phyloP scores from a whole-genome alignment of 805 yeast species.

The Zygotorulaspora danielsina region DNA sequence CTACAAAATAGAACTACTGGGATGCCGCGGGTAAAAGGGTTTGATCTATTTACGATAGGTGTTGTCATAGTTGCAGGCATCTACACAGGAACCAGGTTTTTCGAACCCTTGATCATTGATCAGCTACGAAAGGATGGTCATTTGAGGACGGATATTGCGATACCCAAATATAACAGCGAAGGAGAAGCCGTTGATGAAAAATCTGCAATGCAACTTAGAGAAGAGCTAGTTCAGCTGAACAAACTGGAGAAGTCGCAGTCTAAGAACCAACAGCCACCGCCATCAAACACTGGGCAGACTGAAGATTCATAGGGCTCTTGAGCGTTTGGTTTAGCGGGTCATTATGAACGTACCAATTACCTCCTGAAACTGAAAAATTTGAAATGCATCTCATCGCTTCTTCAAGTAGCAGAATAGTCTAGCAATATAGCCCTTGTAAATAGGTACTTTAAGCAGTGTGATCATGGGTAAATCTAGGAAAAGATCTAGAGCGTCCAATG shows the following conservation, averaged over 20 bases:
- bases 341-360: not conserved
- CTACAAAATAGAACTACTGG: constrained; percentile 1
- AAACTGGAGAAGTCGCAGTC: constrained; percentile 14
- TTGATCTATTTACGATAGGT: constrained; percentile 26
- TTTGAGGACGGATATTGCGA: constrained; percentile 53
- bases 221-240: constrained; percentile 18
- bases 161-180: constrained; percentile 48
- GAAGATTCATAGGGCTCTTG: too few relatives aligned
- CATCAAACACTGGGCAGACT: too few relatives aligned
- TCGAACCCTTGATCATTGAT: constrained; percentile 69
- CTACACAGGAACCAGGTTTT: constrained; percentile 54
- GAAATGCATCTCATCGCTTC: constrained; percentile 14
- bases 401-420: not conserved
- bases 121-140: constrained; percentile 62
- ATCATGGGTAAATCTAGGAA: constrained; percentile 74
- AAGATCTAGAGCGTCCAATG: constrained; percentile 49
- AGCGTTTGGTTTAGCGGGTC: too few relatives aligned
- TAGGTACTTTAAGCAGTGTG: not conserved
- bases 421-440: constrained; percentile 4
- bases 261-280: too few relatives aligned
- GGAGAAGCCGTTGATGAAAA: constrained; percentile 37
- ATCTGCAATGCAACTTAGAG: constrained; percentile 17
- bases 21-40: constrained; percentile 33
- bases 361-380: constrained; percentile 12
- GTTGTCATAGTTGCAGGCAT: constrained; percentile 39